Conservation (phyloP, 495 filamentous ascomycete genomes). For the Hypomontagnella submonticulosa region DNA sequence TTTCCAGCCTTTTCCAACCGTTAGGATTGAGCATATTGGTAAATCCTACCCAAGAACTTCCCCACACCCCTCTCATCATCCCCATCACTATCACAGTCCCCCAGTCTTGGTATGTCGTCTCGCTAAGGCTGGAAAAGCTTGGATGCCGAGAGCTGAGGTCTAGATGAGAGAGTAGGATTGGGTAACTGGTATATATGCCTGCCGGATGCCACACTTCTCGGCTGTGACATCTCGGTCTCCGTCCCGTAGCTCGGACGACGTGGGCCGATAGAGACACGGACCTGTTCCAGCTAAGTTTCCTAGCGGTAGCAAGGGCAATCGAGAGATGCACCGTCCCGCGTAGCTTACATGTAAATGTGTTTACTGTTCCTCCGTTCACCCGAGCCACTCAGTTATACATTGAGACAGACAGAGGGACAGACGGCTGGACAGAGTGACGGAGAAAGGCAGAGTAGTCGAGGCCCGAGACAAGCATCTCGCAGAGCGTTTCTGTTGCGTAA, state of each 20-base stretch:
- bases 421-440: background rate
- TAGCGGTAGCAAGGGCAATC: background rate
- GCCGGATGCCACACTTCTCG: slow-evolving; percentile 23
- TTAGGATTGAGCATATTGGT: too few species aligned
- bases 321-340: too few species aligned
- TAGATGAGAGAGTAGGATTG: slow-evolving; percentile 25
- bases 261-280: slow-evolving; percentile 5
- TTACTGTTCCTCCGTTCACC: background rate
- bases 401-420: background rate
- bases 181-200: slow-evolving; percentile 28
- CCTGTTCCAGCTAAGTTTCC: background rate
- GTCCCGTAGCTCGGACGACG: slow-evolving; percentile 15
- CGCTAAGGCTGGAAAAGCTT: background rate
- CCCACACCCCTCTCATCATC: too few species aligned
- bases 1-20: too few species aligned
- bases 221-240: slow-evolving; percentile 31
- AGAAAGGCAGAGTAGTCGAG: background rate
- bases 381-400: background rate
- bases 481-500: slow-evolving; percentile 9
- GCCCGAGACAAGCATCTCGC: background rate
- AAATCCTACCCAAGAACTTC: too few species aligned
- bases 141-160: slow-evolving; percentile 2
- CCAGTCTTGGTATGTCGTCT: background rate
- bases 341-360: too few species aligned
- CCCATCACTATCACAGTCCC: too few species aligned